Evolutionary conservation across 345 rosid genomes (phyloP), one percentile per base, ranked within the genome.

Genomic region (Eucalyptus curtisii): DNA sequence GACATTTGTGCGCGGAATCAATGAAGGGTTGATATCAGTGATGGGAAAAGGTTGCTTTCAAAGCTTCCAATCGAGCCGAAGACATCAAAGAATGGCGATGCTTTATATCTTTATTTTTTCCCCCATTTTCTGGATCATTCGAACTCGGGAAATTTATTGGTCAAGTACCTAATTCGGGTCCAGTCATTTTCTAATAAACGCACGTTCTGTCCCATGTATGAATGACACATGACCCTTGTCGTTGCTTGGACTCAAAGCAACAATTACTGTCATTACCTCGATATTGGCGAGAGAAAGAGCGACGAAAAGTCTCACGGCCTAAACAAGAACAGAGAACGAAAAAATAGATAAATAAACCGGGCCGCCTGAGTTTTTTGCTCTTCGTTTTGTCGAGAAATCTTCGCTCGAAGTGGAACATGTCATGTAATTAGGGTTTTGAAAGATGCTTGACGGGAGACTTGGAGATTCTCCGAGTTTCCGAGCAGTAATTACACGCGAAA

Each of bases 161-260:
- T 10, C 47, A 22, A 76, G 47, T 76, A 20, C 47, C 84, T 20
- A 40, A 76, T 37, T 11, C 47, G 47, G 12, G 93, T 87, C 86
- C 49, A n/a, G 96, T 94, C 94, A 86, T 85, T 93, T 92, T 93
- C 96, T 84, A 91, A 61, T 88, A 45, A 89, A 89, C 89, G 45
- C 86, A n/a, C 66, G 47, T 40, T 87, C 89, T 45, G 85, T 90
- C 86, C 91, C 86, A 87, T 90, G 89, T 87, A 66, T 87, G 52
- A 86, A 86, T 87, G 86, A 87, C 86, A 85, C 82, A 6, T 52
- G 45, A 37, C 88, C 89, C 79, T 89, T 47, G 86, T 89, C 87
- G 89, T 93, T 66, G 53, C 93, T 93, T 92, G 92, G 86, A 92
- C 92, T 91, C 95, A 88, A 95, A 93, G 93, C 47, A 93, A 90